Percentiles rank a stretch among this genome's conserved stretches.
phyloP scores from a whole-genome alignment of 2,329 filamentous ascomycete genomes.

The Zopfia rhizophila region DNA sequence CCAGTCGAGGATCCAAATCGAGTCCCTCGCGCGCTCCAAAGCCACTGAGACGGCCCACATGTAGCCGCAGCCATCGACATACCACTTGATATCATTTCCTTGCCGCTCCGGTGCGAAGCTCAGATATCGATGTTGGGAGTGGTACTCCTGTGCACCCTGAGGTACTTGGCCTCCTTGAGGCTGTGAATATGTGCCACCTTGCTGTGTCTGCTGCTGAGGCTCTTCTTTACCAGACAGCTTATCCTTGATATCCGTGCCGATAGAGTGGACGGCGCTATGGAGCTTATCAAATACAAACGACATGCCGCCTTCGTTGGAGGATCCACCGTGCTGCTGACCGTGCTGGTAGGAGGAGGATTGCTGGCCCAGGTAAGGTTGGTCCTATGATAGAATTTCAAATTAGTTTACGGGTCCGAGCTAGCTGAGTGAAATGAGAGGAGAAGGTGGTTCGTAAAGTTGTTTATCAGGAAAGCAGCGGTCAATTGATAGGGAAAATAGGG shows the following conservation, averaged over 20 bases:
- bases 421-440: background rate
- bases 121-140: slow-evolving; percentile 62
- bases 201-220: slow-evolving; percentile 59
- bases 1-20: slow-evolving; percentile 87
- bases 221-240: slow-evolving; percentile 59
- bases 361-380: slow-evolving; percentile 26
- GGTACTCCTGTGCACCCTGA: slow-evolving; percentile 48
- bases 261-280: slow-evolving; percentile 61
- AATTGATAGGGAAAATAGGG: slow-evolving; percentile 12
- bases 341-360: slow-evolving; percentile 31
- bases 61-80: slow-evolving; percentile 84
- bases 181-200: slow-evolving; percentile 31
- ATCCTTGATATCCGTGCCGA: slow-evolving; percentile 63
- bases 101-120: slow-evolving; percentile 78
- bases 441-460: background rate
- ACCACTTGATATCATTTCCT: slow-evolving; percentile 84
- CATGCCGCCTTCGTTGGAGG: slow-evolving; percentile 42
- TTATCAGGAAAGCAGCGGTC: slow-evolving; percentile 11
- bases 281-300: slow-evolving; percentile 66
- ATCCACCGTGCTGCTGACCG: slow-evolving; percentile 30
- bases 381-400: background rate
- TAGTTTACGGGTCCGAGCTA: background rate
- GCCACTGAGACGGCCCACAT: slow-evolving; percentile 87
- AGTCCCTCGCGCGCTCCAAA: slow-evolving; percentile 78
- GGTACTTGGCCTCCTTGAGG: slow-evolving; percentile 24